Evolutionary conservation across 495 filamentous ascomycete genomes (phyloP).

Genomic region (Talaromyces liani): DNA sequence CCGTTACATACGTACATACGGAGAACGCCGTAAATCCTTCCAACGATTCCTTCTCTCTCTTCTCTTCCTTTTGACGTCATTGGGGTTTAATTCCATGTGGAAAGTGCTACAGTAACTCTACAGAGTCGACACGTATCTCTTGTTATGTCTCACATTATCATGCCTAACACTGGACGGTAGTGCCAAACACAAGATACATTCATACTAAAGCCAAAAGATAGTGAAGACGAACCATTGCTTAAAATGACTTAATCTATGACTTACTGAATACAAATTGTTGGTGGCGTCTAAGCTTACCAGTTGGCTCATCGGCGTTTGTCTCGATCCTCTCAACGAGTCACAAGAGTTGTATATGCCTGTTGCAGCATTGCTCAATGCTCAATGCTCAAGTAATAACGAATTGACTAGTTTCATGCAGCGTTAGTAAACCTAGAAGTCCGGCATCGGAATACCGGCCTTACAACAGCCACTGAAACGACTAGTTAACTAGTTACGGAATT

Average conservation of each 20-base stretch:
- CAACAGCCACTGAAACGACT: not conserved
- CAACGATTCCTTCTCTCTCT: not conserved
- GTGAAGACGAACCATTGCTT: too few relatives aligned
- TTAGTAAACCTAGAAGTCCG: not conserved
- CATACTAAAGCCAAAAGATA: too few relatives aligned
- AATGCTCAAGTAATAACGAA: not conserved
- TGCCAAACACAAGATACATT: not conserved
- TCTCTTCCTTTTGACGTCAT: not conserved
- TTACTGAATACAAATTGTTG: not conserved
- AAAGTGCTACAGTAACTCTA: not conserved
- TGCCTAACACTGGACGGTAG: not conserved
- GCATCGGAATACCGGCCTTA: not conserved
- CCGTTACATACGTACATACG: not conserved
- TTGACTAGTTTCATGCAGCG: not conserved
- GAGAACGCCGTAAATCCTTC: not conserved
- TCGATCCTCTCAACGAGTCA: not conserved
- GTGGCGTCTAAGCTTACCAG: not conserved
- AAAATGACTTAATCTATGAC: too few relatives aligned
- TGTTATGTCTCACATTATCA: not conserved
- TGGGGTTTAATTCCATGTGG: not conserved
- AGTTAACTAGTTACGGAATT: not conserved
- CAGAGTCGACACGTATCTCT: not conserved
- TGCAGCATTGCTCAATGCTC: not conserved
- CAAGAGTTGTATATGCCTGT: not conserved
- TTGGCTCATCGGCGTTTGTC: not conserved